phyloP scores from a whole-genome alignment of 1,139 yeast genomes.

The Saccharomycopsis phalli region DNA sequence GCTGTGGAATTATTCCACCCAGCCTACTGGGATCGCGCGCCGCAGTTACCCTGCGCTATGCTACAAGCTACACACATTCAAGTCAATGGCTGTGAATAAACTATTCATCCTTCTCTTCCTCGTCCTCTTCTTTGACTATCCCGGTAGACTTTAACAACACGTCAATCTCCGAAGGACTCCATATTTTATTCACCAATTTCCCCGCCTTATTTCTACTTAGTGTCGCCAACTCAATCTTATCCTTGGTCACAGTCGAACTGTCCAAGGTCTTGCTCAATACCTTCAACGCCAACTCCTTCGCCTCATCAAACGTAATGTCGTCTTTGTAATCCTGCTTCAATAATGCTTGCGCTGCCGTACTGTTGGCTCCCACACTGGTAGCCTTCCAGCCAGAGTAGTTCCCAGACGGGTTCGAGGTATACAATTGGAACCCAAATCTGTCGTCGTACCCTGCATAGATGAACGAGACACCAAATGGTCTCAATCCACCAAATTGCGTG shows the following conservation, averaged over 20 bases:
- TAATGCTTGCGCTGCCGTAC: conserved; percentile 90
- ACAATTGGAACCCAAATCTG: conserved; percentile 80
- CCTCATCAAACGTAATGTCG: conserved; percentile 66
- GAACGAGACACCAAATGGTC: conserved; percentile 97
- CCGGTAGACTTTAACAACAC: conserved; percentile 66
- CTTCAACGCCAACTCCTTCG: conserved; percentile 81
- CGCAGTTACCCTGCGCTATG: neutral
- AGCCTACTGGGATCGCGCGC: no score
- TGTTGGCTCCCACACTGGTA: conserved; percentile 93
- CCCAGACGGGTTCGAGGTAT: conserved; percentile 94
- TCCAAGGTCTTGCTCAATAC: conserved; percentile 94
- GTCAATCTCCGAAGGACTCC: conserved; percentile 75
- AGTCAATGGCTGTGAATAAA: neutral
- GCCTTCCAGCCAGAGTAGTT: conserved; percentile 99
- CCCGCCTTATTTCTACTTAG: conserved; percentile 42
- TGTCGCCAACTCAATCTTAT: conserved; percentile 86
- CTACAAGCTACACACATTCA: neutral
- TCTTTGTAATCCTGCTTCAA: conserved; percentile 92
- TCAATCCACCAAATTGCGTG: conserved; percentile 96
- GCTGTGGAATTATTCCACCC: no score
- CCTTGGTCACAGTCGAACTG: conserved; percentile 73
- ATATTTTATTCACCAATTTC: conserved; percentile 58
- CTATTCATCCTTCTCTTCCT: conserved; percentile 29
- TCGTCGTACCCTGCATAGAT: conserved; percentile 95
- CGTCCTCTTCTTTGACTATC: conserved; percentile 45